A percentile compares a stretch with the other conserved stretches of the same genome.
These are phyloP conservation scores for Lophiostoma macrostomum DNA, from an alignment of 495 filamentous ascomycete species.

Conservation along the genomic window DNA sequence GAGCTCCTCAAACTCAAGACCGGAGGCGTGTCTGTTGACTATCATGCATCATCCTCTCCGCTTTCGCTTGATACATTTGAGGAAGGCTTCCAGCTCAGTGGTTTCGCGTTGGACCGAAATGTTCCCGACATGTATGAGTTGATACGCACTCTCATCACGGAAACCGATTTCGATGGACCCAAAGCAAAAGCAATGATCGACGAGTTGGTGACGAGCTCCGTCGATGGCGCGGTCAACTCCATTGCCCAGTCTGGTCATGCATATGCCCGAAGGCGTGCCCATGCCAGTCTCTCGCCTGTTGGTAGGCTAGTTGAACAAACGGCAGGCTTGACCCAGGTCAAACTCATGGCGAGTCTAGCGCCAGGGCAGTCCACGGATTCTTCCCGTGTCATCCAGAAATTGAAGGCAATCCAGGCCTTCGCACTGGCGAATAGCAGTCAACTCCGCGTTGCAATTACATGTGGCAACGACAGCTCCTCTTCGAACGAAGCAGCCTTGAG, in stretches of 20 bases:
- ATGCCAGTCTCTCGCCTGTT: conserved; percentile 70
- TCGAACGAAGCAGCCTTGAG: conserved; percentile 71
- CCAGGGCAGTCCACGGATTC: conserved; percentile 54
- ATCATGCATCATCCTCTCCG: conserved; percentile 73
- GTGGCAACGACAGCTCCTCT: conserved; percentile 64
- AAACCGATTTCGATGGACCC: conserved; percentile 83
- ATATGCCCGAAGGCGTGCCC: conserved; percentile 78
- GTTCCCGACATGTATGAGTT: conserved; percentile 88
- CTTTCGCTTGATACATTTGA: conserved; percentile 62
- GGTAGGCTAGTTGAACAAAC: conserved; percentile 75
- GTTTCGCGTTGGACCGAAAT: conserved; percentile 84
- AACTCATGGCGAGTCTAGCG: conserved; percentile 72
- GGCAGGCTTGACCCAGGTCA: conserved; percentile 79
- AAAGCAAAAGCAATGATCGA: conserved; percentile 76
- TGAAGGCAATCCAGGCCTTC: conserved; percentile 80
- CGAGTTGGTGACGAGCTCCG: conserved; percentile 77
- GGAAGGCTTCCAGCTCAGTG: conserved; percentile 79
- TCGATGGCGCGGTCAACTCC: conserved; percentile 85
- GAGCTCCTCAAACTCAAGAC: conserved; percentile 95
- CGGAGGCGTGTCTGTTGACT: conserved; percentile 79
- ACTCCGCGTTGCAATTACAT: conserved; percentile 82
- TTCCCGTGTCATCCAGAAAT: conserved; percentile 71
- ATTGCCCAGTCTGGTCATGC: conserved; percentile 84
- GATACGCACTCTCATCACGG: conserved; percentile 70
- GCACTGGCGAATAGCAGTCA: conserved; percentile 59